A percentile compares a stretch with the other conserved stretches of the same genome.
phyloP scores from a whole-genome alignment of 2,329 filamentous ascomycete species.

The Cordyceps pruinosa region DNA sequence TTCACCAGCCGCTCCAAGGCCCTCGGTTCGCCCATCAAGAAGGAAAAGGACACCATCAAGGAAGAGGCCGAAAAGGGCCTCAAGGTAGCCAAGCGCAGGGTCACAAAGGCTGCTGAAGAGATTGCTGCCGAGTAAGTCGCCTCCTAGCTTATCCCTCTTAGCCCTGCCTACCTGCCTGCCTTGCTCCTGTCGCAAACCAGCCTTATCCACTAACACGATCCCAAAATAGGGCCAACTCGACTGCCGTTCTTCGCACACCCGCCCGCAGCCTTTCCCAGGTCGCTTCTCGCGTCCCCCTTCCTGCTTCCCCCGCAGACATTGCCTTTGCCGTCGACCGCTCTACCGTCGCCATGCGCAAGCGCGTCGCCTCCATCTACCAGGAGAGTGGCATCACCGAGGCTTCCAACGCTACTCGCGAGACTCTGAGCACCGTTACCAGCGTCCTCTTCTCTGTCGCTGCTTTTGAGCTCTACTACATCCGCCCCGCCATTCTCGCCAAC shows the following conservation, averaged over 20 bases:
- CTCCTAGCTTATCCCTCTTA: no score
- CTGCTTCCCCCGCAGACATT: slow-evolving; percentile 72
- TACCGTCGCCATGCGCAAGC: slow-evolving; percentile 58
- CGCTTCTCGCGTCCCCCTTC: slow-evolving; percentile 59
- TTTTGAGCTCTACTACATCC: slow-evolving; percentile 65
- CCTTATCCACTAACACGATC: not conserved
- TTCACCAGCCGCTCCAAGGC: slow-evolving; percentile 61
- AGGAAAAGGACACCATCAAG: slow-evolving; percentile 36
- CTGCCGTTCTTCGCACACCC: slow-evolving; percentile 42
- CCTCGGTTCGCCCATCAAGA: slow-evolving; percentile 55
- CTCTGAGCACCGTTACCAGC: slow-evolving; percentile 63
- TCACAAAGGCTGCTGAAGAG: slow-evolving; percentile 40
- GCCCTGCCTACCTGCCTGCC: not conserved
- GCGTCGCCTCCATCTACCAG: slow-evolving; percentile 57
- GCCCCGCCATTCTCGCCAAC: slow-evolving; percentile 63
- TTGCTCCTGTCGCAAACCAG: not conserved
- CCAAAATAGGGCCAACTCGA: slow-evolving; percentile 26
- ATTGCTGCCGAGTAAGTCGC: slow-evolving; percentile 38
- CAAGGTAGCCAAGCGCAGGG: slow-evolving; percentile 40
- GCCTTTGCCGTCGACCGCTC: slow-evolving; percentile 69
- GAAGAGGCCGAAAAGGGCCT: slow-evolving; percentile 32
- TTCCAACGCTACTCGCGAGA: slow-evolving; percentile 59
- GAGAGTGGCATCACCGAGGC: slow-evolving; percentile 60
- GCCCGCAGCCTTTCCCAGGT: slow-evolving; percentile 47
- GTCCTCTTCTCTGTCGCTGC: slow-evolving; percentile 62